phyloP scores from a whole-genome alignment of 805 yeast genomes.

The Kazachstania kunashirensis region DNA sequence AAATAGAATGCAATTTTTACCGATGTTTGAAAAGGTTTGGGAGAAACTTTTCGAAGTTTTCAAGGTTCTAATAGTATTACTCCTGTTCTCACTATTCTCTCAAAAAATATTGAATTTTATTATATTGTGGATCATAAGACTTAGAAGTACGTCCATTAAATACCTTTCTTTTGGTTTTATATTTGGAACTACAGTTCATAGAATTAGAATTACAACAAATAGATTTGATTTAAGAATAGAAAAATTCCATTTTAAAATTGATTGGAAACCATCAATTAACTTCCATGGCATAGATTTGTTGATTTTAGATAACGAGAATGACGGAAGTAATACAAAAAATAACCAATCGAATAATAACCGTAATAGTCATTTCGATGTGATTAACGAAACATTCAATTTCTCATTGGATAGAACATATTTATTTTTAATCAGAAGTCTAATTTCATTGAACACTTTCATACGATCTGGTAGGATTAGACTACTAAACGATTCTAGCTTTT shows the following conservation, averaged over 20 bases:
- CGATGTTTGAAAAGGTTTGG: conserved; percentile 2
- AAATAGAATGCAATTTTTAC: neutral
- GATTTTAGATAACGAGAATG: neutral
- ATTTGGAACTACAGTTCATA: conserved; percentile 14
- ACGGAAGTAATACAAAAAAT: neutral
- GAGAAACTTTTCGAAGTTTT: conserved; percentile 1
- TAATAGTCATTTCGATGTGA: neutral
- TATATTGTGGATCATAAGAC: conserved; percentile 1
- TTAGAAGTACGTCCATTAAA: conserved; percentile 5
- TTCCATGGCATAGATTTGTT: conserved; percentile 13
- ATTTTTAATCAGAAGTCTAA: conserved; percentile 9
- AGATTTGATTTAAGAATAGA: conserved; percentile 10
- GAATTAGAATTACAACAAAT: conserved; percentile 8
- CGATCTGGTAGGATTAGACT: conserved; percentile 7
- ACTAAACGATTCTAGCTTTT: conserved; percentile 6
- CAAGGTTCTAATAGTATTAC: neutral
- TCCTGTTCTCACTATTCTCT: conserved; percentile 1
- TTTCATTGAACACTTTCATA: conserved; percentile 11
- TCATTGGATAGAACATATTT: conserved; percentile 6
- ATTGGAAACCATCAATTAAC: conserved; percentile 14
- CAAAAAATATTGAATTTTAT: conserved; percentile 3
- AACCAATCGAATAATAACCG: neutral
- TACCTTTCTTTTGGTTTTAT: conserved; percentile 12
- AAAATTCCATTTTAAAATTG: conserved; percentile 13
- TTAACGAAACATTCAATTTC: conserved; percentile 8